Conservation (phyloP, 2,329 filamentous ascomycete genomes). For the Exophiala alcalophila region DNA sequence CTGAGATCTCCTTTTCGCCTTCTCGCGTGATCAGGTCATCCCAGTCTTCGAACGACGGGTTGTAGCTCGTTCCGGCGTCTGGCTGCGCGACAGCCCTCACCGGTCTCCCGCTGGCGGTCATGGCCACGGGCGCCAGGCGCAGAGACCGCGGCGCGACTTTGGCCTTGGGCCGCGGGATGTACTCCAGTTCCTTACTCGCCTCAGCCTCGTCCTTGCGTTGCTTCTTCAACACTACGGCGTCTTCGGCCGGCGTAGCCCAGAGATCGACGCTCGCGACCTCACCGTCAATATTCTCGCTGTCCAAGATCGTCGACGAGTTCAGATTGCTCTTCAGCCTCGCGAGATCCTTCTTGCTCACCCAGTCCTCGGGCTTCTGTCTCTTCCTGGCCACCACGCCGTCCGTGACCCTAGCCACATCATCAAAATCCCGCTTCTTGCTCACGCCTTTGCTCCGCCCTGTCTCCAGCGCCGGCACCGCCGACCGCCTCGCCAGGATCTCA, state of each 20-base stretch:
- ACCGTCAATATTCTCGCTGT: conserved; percentile 46
- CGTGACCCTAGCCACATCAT: conserved; percentile 51
- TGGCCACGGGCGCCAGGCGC: conserved; percentile 72
- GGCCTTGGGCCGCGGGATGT: conserved; percentile 63
- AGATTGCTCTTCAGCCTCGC: conserved; percentile 61
- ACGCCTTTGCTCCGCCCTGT: conserved; percentile 79
- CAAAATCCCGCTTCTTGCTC: conserved; percentile 56
- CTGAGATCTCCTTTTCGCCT: conserved; percentile 73
- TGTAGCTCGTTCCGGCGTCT: conserved; percentile 83
- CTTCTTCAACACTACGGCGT: conserved; percentile 35
- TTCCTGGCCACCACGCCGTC: conserved; percentile 70
- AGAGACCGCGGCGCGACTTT: conserved; percentile 73
- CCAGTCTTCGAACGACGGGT: conserved; percentile 84
- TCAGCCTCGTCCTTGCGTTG: conserved; percentile 54
- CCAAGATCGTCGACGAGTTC: conserved; percentile 31
- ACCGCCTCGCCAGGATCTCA: conserved; percentile 84
- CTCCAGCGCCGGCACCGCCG: conserved; percentile 74
- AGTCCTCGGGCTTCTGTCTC: conserved; percentile 70
- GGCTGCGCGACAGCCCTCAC: conserved; percentile 77
- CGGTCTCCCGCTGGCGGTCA: conserved; percentile 76
- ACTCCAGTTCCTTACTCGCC: conserved; percentile 54
- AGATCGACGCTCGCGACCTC: conserved; percentile 67
- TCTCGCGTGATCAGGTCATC: conserved; percentile 70
- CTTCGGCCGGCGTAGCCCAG: conserved; percentile 59
- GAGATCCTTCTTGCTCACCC: conserved; percentile 82